These are phyloP conservation scores for Buxus sempervirens DNA, from an alignment of 164 flowering plant genomes.

Conservation along the genomic window DNA sequence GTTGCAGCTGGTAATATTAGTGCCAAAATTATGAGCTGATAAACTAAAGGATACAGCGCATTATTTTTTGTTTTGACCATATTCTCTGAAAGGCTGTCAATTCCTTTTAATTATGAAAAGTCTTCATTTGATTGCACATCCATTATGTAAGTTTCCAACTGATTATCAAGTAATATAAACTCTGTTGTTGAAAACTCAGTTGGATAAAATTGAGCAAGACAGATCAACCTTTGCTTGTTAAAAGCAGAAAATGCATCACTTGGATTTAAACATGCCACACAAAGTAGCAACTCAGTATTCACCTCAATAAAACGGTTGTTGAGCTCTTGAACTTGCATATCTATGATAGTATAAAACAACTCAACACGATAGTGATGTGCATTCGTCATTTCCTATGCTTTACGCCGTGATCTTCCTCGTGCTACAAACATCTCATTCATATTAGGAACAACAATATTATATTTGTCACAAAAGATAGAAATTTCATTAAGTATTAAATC, in stretches of 20 bases:
- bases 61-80: slow-evolving; percentile 3
- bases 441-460: slow-evolving; percentile 1
- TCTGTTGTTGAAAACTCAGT: slow-evolving; percentile 11
- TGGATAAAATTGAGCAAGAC: slow-evolving; percentile 21
- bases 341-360: slow-evolving; percentile 13
- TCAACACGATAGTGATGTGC: background rate
- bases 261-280: slow-evolving; percentile 16
- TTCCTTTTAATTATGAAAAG: slow-evolving; percentile 12
- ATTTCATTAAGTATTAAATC: slow-evolving; percentile 7
- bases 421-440: background rate
- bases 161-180: background rate
- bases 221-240: slow-evolving; percentile 15
- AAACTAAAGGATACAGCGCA: background rate
- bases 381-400: background rate
- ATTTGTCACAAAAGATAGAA: slow-evolving; percentile 11
- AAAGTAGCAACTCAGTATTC: slow-evolving; percentile 21
- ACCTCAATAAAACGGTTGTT: slow-evolving; percentile 17
- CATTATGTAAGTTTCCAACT: slow-evolving; percentile 15
- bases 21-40: too few species aligned
- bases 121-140: background rate
- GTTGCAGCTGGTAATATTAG: too few species aligned
- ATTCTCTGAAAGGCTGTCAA: slow-evolving; percentile 9
- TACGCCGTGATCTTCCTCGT: background rate
- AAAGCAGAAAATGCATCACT: slow-evolving; percentile 14
- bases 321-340: slow-evolving; percentile 19